Percentiles rank a stretch among this genome's conserved stretches.
Evolutionary conservation across 2,329 filamentous ascomycete species (phyloP).

Genomic region (Aureobasidium sp.): DNA sequence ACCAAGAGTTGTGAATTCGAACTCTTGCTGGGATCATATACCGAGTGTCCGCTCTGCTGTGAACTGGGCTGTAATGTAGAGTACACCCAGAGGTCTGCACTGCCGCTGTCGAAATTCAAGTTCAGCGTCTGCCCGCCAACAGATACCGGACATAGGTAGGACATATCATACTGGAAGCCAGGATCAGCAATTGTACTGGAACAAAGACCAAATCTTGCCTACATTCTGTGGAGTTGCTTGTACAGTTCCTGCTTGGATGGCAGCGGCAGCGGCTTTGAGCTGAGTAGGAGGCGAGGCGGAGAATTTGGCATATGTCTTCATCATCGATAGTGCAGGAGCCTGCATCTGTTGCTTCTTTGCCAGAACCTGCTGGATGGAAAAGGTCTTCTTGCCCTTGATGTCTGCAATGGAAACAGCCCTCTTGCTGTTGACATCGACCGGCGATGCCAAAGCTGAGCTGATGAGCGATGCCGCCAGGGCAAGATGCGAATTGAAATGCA

Average conservation of each 20-base stretch:
- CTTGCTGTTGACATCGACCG: slow-evolving; percentile 21
- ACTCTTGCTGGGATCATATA: slow-evolving; percentile 49
- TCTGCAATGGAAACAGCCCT: slow-evolving; percentile 23
- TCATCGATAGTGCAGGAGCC: slow-evolving; percentile 28
- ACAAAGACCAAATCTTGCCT: background rate
- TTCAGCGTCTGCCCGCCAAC: slow-evolving; percentile 58
- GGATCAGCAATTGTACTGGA: background rate
- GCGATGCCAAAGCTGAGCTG: slow-evolving; percentile 25
- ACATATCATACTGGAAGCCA: slow-evolving; percentile 15
- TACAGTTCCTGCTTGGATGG: slow-evolving; percentile 32
- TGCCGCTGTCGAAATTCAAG: slow-evolving; percentile 66
- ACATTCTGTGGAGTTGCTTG: slow-evolving; percentile 30
- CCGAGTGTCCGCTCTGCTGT: slow-evolving; percentile 47
- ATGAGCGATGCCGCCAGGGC: slow-evolving; percentile 27
- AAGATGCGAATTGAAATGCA: slow-evolving; percentile 24
- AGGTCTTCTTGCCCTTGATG: slow-evolving; percentile 20
- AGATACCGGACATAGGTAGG: slow-evolving; percentile 48
- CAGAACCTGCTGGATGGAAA: slow-evolving; percentile 28
- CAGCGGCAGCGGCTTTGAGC: slow-evolving; percentile 29
- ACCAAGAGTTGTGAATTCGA: slow-evolving; percentile 38
- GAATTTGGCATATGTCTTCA: slow-evolving; percentile 20
- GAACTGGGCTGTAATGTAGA: slow-evolving; percentile 49
- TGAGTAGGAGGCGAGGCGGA: slow-evolving; percentile 25
- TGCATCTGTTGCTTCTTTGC: slow-evolving; percentile 33
- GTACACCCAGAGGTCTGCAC: slow-evolving; percentile 63